Percentiles rank a stretch among this genome's conserved stretches.
Conservation (phyloP, 106 monocot species). For the Allium cepa region DNA sequence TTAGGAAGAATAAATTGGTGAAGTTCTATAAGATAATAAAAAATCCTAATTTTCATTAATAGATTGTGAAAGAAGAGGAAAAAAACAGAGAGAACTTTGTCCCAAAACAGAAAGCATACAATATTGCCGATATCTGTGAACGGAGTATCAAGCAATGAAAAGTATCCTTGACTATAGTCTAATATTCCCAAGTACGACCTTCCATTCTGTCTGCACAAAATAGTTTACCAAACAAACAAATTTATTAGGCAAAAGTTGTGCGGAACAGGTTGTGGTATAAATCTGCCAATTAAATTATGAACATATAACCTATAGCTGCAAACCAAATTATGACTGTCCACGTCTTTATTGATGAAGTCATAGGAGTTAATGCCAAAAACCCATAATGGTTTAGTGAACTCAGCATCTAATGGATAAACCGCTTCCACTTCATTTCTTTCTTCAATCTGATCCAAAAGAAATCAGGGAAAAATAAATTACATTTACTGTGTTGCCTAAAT, state of each 20-base stretch:
- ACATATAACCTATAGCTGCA: slow-evolving; percentile 73
- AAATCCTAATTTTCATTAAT: too few species aligned
- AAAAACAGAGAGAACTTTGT: too few species aligned
- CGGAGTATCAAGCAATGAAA: slow-evolving; percentile 58
- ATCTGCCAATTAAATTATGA: neutral
- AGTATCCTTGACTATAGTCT: slow-evolving; percentile 41
- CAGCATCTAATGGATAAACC: slow-evolving; percentile 71
- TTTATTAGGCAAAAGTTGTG: too few species aligned
- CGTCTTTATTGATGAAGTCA: slow-evolving; percentile 55
- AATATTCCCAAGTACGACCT: slow-evolving; percentile 80
- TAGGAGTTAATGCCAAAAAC: slow-evolving; percentile 87
- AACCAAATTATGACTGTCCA: slow-evolving; percentile 26
- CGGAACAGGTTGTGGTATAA: neutral
- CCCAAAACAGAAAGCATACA: slow-evolving; percentile 28
- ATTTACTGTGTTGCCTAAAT: neutral
- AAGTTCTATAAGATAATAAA: too few species aligned
- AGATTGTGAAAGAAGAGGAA: too few species aligned
- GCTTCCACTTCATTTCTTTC: slow-evolving; percentile 43
- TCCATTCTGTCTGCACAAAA: slow-evolving; percentile 62
- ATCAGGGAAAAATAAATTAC: neutral
- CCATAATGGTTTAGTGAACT: slow-evolving; percentile 87
- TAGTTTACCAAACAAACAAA: neutral
- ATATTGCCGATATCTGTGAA: slow-evolving; percentile 68
- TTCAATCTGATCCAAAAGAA: slow-evolving; percentile 50
- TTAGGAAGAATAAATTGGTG: too few species aligned